These are phyloP conservation scores for Amaranthus hypochondriacus DNA, from an alignment of 148 eudicot species.

Conservation along the genomic window DNA sequence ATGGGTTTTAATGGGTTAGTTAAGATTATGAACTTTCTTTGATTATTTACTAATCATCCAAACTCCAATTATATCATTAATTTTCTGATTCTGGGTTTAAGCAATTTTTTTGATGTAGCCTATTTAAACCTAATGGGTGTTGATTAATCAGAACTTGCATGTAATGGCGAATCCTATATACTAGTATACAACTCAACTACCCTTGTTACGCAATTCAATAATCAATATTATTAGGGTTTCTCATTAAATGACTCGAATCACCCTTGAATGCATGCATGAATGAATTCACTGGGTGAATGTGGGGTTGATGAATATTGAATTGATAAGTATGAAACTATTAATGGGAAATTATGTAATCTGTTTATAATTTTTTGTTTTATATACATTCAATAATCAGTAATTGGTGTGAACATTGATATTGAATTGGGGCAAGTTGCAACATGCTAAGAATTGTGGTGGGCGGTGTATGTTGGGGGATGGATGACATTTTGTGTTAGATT, in stretches of 20 bases:
- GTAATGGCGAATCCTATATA: background rate
- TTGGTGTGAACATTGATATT: background rate
- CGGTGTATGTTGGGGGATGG: constrained; percentile 16
- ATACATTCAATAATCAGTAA: constrained; percentile 1
- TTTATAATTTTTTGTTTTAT: background rate
- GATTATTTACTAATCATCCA: background rate
- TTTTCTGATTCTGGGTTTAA: constrained; percentile 6
- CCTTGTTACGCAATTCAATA: too few species aligned
- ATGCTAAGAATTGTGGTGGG: constrained; percentile 17
- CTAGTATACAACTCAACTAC: too few species aligned
- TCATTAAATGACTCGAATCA: too few species aligned
- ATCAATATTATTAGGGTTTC: too few species aligned
- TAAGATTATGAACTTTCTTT: constrained; percentile 4
- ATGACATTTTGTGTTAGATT: constrained; percentile 15
- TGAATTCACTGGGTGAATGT: too few species aligned
- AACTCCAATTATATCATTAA: background rate
- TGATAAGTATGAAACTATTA: background rate
- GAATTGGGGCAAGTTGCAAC: constrained; percentile 14
- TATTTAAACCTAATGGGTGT: too few species aligned
- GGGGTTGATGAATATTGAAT: too few species aligned
- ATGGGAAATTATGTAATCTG: background rate
- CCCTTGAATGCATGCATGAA: too few species aligned
- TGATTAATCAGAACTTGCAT: too few species aligned
- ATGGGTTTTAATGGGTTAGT: constrained; percentile 17
- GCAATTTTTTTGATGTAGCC: background rate